A percentile compares a stretch with the other conserved stretches of the same genome.
These are phyloP conservation scores for Coleophoma eucalyptorum DNA, from an alignment of 2,329 filamentous ascomycete species.

Conservation along the genomic window DNA sequence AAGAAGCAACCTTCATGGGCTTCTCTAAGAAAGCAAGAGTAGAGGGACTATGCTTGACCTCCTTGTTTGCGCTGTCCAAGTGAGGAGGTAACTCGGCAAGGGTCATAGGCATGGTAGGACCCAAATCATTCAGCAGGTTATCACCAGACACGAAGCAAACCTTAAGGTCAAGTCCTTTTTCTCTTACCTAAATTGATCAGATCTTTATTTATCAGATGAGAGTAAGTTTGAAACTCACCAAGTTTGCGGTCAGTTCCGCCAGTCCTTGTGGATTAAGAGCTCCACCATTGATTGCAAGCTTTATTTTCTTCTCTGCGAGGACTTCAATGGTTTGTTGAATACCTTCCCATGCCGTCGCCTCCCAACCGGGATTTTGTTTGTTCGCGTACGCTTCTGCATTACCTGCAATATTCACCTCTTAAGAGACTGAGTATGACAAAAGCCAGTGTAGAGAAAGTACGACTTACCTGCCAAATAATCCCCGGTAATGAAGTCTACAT, in stretches of 20 bases:
- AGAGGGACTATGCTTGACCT: too few species aligned
- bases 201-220: too few species aligned
- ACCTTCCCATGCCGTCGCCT: background rate
- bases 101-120: too few species aligned
- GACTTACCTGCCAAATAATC: too few species aligned
- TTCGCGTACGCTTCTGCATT: too few species aligned
- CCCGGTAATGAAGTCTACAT: too few species aligned
- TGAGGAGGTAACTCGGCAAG: too few species aligned
- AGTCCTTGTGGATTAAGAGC: background rate
- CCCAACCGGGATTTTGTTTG: too few species aligned
- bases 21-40: background rate
- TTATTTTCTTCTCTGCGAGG: background rate
- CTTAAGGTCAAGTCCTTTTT: background rate
- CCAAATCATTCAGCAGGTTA: background rate
- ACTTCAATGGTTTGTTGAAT: background rate
- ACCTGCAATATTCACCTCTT: too few species aligned
- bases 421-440: too few species aligned
- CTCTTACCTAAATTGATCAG: background rate
- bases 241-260: background rate
- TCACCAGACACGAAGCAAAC: background rate
- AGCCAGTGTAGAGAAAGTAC: too few species aligned
- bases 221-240: background rate
- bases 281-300: background rate
- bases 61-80: too few species aligned
- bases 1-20: constrained; percentile 14